Base-by-base conservation (phyloP, 2,329 filamentous ascomycete species). In the Raffaelea albimanens region DNA sequence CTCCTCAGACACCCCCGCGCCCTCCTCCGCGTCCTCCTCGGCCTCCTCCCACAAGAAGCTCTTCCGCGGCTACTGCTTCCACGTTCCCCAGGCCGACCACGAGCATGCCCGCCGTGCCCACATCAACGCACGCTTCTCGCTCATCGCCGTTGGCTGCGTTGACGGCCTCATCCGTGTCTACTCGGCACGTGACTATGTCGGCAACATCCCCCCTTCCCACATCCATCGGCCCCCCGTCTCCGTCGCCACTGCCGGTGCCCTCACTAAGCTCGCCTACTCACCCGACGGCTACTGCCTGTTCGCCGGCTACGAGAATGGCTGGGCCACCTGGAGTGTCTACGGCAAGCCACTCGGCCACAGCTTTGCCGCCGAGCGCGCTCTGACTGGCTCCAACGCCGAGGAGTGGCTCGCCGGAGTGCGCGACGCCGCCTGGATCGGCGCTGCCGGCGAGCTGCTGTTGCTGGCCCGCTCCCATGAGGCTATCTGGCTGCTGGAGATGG, bases 251-350 rank as follows among this genome's bases (percentile, higher is more conserved):
- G 82, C 87, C 1, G 93, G 93, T 0, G 64, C 67, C 13, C 68
- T 96, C 45, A 88, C 79, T 2, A 85, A 82, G 25, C 66, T 98
- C 54, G 80, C 69, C 51, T 98, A 95, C 68, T 96, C 93, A 1
- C 89, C 91, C 0, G 93, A 98, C 63, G 93, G 93, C 18, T 96
- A 97, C 63, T 95, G 90, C 62, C 75, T 98, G 9, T 96, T 98
- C 64, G 89, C 85, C 40, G 93, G 91, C 1, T 97, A 91, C 59
- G 83, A 93, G 58, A 82, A 83, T 50, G 94, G 93, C 1, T 98
- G 93, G 93, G 85, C 87, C 4, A 91, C 83, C 42, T 98, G 91
- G 91, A 97, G 91, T 62, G 93, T 97, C 34, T 98, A 95, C 64
- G 93, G 93, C 31, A 96, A 95, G 63, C 76, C 84, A 2, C 83